Conservation (phyloP, 108 stramenopile genomes). For the Nitzschia palea region DNA sequence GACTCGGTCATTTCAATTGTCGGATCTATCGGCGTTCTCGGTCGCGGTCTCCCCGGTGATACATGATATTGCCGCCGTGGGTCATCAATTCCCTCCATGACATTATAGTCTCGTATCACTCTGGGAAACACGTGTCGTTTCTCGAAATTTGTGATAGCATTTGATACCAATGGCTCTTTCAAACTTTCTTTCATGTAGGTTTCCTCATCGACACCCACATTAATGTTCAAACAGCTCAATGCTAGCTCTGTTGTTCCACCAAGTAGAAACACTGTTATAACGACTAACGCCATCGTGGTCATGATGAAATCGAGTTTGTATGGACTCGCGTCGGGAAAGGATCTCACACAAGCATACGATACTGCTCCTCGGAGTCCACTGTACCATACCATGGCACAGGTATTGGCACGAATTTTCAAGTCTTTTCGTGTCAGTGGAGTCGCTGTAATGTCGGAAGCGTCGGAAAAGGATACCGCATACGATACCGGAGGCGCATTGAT, state of each 20-base stretch:
- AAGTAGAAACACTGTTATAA: slow-evolving; percentile 60
- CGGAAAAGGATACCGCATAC: slow-evolving; percentile 12
- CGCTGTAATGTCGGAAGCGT: slow-evolving; percentile 23
- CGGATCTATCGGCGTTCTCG: not conserved
- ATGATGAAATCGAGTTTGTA: slow-evolving; percentile 46
- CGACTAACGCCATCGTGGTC: slow-evolving; percentile 66
- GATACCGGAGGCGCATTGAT: not conserved
- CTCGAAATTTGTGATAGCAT: slow-evolving; percentile 27
- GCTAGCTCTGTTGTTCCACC: slow-evolving; percentile 62
- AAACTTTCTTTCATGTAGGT: slow-evolving; percentile 43
- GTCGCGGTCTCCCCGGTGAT: not conserved
- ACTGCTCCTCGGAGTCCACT: slow-evolving; percentile 82
- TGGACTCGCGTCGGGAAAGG: slow-evolving; percentile 56
- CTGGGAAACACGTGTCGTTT: slow-evolving; percentile 31
- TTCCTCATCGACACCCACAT: slow-evolving; percentile 63
- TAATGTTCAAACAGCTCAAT: slow-evolving; percentile 47
- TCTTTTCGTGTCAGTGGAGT: slow-evolving; percentile 39
- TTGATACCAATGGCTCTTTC: slow-evolving; percentile 37
- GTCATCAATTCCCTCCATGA: slow-evolving; percentile 27
- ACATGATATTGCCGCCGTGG: not conserved
- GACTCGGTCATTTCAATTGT: slow-evolving; percentile 35
- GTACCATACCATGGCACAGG: slow-evolving; percentile 78
- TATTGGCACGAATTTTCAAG: slow-evolving; percentile 51
- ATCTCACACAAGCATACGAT: slow-evolving; percentile 73
- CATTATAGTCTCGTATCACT: slow-evolving; percentile 43